Evolutionary conservation across 2,329 filamentous ascomycete genomes (phyloP).

Genomic region (Trichophyton equinum): DNA sequence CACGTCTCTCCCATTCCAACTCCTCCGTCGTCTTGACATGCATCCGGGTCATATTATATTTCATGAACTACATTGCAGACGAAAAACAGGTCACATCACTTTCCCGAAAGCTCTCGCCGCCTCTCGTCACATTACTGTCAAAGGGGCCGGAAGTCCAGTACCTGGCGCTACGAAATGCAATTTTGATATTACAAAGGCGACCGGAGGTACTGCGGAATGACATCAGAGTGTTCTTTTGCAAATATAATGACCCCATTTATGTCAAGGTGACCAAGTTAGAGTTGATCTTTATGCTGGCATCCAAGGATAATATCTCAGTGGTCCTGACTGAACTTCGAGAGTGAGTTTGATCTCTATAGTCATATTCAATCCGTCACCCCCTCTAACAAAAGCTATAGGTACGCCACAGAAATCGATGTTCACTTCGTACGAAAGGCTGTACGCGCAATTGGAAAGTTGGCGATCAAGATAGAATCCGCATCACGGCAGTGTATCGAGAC

Average conservation of each 20-base stretch:
- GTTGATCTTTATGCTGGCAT: constrained; percentile 97
- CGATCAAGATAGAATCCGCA: constrained; percentile 96
- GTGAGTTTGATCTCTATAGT: constrained; percentile 34
- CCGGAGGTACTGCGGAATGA: constrained; percentile 92
- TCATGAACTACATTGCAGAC: constrained; percentile 97
- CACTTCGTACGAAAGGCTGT: constrained; percentile 98
- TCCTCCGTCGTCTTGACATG: constrained; percentile 92
- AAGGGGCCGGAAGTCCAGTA: constrained; percentile 99
- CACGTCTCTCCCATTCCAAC: constrained; percentile 93
- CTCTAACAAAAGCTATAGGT: constrained; percentile 25
- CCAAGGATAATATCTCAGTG: constrained; percentile 86
- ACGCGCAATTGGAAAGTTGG: constrained; percentile 90
- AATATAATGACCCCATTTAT: constrained; percentile 99
- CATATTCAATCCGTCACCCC: not conserved
- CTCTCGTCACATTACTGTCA: constrained; percentile 82
- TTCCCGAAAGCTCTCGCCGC: constrained; percentile 86
- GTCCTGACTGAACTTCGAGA: constrained; percentile 88
- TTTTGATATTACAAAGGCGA: constrained; percentile 82
- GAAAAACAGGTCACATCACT: constrained; percentile 76
- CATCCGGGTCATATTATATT: constrained; percentile 88
- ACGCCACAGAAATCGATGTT: constrained; percentile 95
- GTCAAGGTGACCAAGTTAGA: constrained; percentile 98
- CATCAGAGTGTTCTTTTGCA: constrained; percentile 98
- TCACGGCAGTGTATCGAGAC: constrained; percentile 85
- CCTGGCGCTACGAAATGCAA: constrained; percentile 79